These are phyloP conservation scores for Xylaria nigripes DNA, from an alignment of 495 filamentous ascomycete genomes.

Conservation along the genomic window DNA sequence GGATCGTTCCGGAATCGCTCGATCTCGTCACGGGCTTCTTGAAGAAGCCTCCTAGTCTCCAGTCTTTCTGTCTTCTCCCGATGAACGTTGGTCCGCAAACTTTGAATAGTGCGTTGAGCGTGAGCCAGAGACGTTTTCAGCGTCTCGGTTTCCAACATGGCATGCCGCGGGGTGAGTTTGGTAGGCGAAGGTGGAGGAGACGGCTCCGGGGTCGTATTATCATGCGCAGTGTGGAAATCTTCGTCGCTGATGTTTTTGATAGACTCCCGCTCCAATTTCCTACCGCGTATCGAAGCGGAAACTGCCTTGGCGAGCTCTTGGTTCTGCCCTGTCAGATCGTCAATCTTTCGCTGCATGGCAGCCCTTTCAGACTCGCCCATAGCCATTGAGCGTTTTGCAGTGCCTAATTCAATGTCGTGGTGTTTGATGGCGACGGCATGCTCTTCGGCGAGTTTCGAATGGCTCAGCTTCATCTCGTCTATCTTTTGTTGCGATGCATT, in stretches of 20 bases:
- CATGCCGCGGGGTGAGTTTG: constrained; percentile 84
- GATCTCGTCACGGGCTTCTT: constrained; percentile 89
- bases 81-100: constrained; percentile 85
- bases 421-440: constrained; percentile 65
- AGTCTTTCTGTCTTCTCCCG: constrained; percentile 97
- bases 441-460: constrained; percentile 74
- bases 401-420: constrained; percentile 77
- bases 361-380: constrained; percentile 66
- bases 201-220: constrained; percentile 72
- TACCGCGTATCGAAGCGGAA: constrained; percentile 55
- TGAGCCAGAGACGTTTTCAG: constrained; percentile 88
- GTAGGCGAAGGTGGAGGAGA: constrained; percentile 84
- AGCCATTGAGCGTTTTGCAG: constrained; percentile 64
- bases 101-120: constrained; percentile 93
- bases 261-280: constrained; percentile 55
- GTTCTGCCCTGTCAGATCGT: constrained; percentile 80
- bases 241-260: constrained; percentile 50
- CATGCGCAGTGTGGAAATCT: constrained; percentile 54
- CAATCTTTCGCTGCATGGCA: constrained; percentile 68
- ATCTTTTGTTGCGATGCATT: constrained; percentile 67
- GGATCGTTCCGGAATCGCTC: constrained; percentile 63
- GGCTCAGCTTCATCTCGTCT: constrained; percentile 73
- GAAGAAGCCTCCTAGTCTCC: constrained; percentile 88
- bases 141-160: constrained; percentile 85
- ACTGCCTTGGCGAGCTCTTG: constrained; percentile 75